phyloP scores from a whole-genome alignment of 192 early-diverging fungal species.

The Backusella australiensis region DNA sequence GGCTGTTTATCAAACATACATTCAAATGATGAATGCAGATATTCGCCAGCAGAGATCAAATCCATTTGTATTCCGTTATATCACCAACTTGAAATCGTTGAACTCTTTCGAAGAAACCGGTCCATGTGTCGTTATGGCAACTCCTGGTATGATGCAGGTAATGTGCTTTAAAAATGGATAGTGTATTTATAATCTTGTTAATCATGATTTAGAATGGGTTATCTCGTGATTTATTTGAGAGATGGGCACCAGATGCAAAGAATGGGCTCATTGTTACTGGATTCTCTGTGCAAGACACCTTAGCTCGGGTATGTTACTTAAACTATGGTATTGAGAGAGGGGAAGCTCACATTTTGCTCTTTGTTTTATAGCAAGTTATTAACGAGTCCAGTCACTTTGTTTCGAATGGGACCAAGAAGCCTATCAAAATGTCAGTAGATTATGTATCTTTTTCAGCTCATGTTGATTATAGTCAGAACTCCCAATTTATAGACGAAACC shows the following conservation, averaged over 20 bases:
- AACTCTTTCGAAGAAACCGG: slow-evolving; percentile 89
- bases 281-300: slow-evolving; percentile 95
- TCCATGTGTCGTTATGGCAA: slow-evolving; percentile 98
- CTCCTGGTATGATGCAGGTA: slow-evolving; percentile 96
- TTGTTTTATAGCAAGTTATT: slow-evolving; percentile 46
- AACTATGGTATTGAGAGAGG: too few species aligned
- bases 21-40: slow-evolving; percentile 95
- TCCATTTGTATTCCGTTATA: slow-evolving; percentile 96
- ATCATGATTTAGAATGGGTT: slow-evolving; percentile 66
- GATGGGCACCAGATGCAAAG: slow-evolving; percentile 88
- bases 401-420: slow-evolving; percentile 74
- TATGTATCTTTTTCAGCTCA: slow-evolving; percentile 98
- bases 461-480: slow-evolving; percentile 96
- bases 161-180: background rate
- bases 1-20: slow-evolving; percentile 95
- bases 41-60: slow-evolving; percentile 90
- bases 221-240: slow-evolving; percentile 92
- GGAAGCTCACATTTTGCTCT: background rate
- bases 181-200: too few species aligned
- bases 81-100: slow-evolving; percentile 82
- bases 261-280: slow-evolving; percentile 96
- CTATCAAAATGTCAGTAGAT: slow-evolving; percentile 78
- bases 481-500: slow-evolving; percentile 93
- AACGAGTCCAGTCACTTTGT: slow-evolving; percentile 83
- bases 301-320: slow-evolving; percentile 63